Conservation (phyloP, 352 stramenopile genomes). For the Globisporangium abappressorium region DNA sequence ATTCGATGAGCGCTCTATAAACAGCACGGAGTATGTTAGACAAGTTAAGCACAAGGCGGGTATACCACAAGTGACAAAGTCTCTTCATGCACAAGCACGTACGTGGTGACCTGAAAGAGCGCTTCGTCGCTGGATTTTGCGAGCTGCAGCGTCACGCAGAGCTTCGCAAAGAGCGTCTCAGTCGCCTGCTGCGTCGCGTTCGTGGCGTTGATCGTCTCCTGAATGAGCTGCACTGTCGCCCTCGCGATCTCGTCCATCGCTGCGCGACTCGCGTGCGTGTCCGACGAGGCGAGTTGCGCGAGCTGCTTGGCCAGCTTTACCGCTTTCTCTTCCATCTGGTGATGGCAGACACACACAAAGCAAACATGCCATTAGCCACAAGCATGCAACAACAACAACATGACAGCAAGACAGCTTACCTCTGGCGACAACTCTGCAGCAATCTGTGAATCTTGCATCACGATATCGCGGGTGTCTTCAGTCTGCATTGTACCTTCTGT, state of each 20-base stretch:
- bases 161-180: slow-evolving; percentile 40
- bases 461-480: neutral
- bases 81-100: slow-evolving; percentile 6
- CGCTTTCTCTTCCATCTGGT: slow-evolving; percentile 46
- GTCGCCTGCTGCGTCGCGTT: slow-evolving; percentile 52
- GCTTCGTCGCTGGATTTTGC: slow-evolving; percentile 50
- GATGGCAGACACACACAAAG: neutral
- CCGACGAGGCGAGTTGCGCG: slow-evolving; percentile 20
- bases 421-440: neutral
- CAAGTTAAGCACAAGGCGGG: neutral
- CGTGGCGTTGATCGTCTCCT: slow-evolving; percentile 62
- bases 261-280: slow-evolving; percentile 27
- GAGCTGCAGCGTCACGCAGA: slow-evolving; percentile 51
- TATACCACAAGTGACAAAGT: neutral
- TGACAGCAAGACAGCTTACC: neutral
- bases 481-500: neutral
- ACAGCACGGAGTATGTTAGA: neutral
- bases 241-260: slow-evolving; percentile 26
- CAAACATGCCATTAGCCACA: neutral
- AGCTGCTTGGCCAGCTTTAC: slow-evolving; percentile 44
- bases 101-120: slow-evolving; percentile 57
- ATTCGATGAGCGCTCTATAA: slow-evolving; percentile 47
- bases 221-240: slow-evolving; percentile 36
- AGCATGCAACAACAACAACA: neutral
- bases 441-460: neutral